phyloP scores from a whole-genome alignment of 768 basidiomycete species.

The Pilatotrama ljubarskyi region DNA sequence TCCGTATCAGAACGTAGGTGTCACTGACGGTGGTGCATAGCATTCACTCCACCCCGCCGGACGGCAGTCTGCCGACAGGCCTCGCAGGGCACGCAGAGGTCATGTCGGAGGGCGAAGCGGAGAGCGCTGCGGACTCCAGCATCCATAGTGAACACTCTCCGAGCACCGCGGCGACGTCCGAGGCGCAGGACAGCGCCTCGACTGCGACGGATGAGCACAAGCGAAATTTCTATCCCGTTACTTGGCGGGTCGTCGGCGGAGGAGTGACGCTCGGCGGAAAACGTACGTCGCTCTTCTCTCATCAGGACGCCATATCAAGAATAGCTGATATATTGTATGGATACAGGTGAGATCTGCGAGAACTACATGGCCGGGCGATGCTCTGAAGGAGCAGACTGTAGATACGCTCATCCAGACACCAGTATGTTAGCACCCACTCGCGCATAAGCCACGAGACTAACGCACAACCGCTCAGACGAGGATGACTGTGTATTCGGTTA shows the following conservation, averaged over 20 bases:
- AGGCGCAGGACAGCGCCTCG: neutral
- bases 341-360: slow-evolving; percentile 29
- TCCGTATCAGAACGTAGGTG: neutral
- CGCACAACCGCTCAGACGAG: neutral
- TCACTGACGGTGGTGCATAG: neutral
- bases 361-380: slow-evolving; percentile 30
- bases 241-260: slow-evolving; percentile 78
- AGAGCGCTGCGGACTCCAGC: slow-evolving; percentile 17
- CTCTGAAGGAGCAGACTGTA: slow-evolving; percentile 30
- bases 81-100: slow-evolving; percentile 1
- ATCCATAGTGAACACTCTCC: neutral
- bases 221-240: slow-evolving; percentile 58
- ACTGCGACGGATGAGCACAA: slow-evolving; percentile 35
- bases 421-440: neutral
- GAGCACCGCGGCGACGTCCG: slow-evolving; percentile 1
- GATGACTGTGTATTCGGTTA: slow-evolving; percentile 1
- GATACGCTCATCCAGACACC: slow-evolving; percentile 26
- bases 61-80: neutral
- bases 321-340: neutral
- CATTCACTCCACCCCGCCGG: slow-evolving; percentile 8
- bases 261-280: slow-evolving; percentile 65
- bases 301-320: neutral
- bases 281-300: slow-evolving; percentile 17
- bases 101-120: slow-evolving; percentile 10
- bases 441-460: neutral